phyloP scores from a whole-genome alignment of 306 rosid genomes.

The Cucumis melo region DNA sequence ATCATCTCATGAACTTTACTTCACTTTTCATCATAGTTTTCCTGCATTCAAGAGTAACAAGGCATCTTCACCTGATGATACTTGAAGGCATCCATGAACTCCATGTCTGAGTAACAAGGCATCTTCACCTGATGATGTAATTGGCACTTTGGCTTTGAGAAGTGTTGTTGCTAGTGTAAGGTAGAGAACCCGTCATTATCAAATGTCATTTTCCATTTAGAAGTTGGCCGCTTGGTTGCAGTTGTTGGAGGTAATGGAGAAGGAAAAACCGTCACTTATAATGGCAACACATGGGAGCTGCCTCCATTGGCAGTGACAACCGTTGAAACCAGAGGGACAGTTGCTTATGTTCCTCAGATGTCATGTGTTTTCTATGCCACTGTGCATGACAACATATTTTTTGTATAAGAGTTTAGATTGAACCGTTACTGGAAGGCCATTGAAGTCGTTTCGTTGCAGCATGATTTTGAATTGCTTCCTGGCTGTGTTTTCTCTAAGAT shows the following conservation, averaged over 20 bases:
- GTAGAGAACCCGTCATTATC: slow-evolving; percentile 60
- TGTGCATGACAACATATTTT: slow-evolving; percentile 69
- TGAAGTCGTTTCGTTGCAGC: slow-evolving; percentile 48
- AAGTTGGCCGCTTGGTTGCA: slow-evolving; percentile 71
- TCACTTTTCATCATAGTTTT: no score
- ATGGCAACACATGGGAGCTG: slow-evolving; percentile 75
- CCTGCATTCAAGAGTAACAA: no score
- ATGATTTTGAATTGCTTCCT: slow-evolving; percentile 64
- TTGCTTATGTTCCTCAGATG: slow-evolving; percentile 89
- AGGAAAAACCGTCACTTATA: slow-evolving; percentile 76
- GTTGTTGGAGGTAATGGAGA: slow-evolving; percentile 88
- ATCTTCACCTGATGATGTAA: slow-evolving; percentile 98
- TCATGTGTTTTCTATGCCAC: slow-evolving; percentile 94
- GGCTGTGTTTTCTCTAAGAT: slow-evolving; percentile 78
- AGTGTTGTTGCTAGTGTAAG: slow-evolving; percentile 82
- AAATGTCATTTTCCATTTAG: slow-evolving; percentile 56
- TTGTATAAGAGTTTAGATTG: slow-evolving; percentile 55
- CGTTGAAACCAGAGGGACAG: slow-evolving; percentile 60
- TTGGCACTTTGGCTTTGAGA: slow-evolving; percentile 81
- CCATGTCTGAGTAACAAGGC: no score
- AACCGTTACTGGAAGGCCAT: slow-evolving; percentile 54
- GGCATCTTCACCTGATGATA: no score
- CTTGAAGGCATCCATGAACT: no score
- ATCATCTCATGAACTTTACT: no score
- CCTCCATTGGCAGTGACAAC: slow-evolving; percentile 33